Percentiles rank a stretch among this genome's conserved stretches.
phyloP scores from a whole-genome alignment of 306 rosid genomes.

The Fagus sylvatica region DNA sequence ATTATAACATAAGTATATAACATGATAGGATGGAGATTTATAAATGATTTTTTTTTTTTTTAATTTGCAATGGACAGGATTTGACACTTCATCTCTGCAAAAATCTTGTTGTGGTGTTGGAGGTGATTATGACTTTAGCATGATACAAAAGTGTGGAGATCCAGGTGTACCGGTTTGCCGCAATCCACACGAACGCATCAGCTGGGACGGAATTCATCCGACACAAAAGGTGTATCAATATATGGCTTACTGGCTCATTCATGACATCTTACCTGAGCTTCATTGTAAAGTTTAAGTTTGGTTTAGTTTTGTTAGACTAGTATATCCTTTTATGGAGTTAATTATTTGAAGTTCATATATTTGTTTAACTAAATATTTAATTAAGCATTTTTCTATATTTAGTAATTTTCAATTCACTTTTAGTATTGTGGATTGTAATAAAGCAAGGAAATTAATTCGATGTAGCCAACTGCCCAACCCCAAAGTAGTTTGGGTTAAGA shows the following conservation, averaged over 20 bases:
- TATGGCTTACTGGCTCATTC: constrained; percentile 16
- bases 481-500: too few relatives aligned
- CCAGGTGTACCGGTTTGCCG: not conserved
- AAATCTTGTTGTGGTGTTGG: constrained; percentile 25
- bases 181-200: constrained; percentile 1
- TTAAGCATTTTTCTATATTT: too few relatives aligned
- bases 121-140: constrained; percentile 11
- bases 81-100: constrained; percentile 17
- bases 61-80: not conserved
- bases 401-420: too few relatives aligned
- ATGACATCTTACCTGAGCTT: not conserved
- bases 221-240: constrained; percentile 3
- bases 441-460: too few relatives aligned
- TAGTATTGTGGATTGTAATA: too few relatives aligned
- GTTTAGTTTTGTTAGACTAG: too few relatives aligned
- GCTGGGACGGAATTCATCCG: constrained; percentile 29
- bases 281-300: not conserved
- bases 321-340: too few relatives aligned
- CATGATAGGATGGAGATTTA: not conserved
- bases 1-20: not conserved
- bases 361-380: too few relatives aligned
- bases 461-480: too few relatives aligned
- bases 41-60: not conserved
- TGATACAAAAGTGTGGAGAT: constrained; percentile 1
- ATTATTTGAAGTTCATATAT: too few relatives aligned